Conservation (phyloP, 2,329 filamentous ascomycete species). For the Fusarium beomiforme region DNA sequence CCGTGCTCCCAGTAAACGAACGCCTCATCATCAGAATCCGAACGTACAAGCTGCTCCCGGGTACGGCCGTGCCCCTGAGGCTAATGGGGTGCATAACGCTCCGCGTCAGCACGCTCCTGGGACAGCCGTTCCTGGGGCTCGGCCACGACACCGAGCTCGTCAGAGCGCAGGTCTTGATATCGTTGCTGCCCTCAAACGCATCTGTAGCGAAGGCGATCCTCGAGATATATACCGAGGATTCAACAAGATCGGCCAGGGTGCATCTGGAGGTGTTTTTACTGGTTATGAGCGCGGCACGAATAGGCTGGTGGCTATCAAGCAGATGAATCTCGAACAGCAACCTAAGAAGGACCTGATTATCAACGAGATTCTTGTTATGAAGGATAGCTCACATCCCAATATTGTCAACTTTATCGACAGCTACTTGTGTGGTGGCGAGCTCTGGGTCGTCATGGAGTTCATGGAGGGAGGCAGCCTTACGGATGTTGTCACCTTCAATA, state of each 20-base stretch:
- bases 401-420: conserved; percentile 99
- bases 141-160: conserved; percentile 80
- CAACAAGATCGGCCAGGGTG: conserved; percentile 96
- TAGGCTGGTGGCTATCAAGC: conserved; percentile 95
- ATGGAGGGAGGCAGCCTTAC: conserved; percentile 99
- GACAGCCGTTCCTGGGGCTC: conserved; percentile 59
- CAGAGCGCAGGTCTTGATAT: conserved; percentile 87
- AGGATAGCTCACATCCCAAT: conserved; percentile 97
- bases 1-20: conserved; percentile 78
- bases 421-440: conserved; percentile 86
- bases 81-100: conserved; percentile 47
- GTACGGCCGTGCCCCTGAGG: conserved; percentile 45
- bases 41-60: conserved; percentile 39
- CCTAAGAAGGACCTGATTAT: conserved; percentile 99
- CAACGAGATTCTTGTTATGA: conserved; percentile 99
- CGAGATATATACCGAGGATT: conserved; percentile 87
- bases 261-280: conserved; percentile 94
- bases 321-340: conserved; percentile 99
- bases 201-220: conserved; percentile 91
- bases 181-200: conserved; percentile 82
- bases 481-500: conserved; percentile 98
- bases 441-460: conserved; percentile 99
- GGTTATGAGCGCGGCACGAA: conserved; percentile 87
- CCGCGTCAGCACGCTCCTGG: conserved; percentile 52
- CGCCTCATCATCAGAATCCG: conserved; percentile 49